Percentiles rank a stretch among this genome's conserved stretches.
Conservation (phyloP, 768 basidiomycete species). For the Amanita fuliginea region DNA sequence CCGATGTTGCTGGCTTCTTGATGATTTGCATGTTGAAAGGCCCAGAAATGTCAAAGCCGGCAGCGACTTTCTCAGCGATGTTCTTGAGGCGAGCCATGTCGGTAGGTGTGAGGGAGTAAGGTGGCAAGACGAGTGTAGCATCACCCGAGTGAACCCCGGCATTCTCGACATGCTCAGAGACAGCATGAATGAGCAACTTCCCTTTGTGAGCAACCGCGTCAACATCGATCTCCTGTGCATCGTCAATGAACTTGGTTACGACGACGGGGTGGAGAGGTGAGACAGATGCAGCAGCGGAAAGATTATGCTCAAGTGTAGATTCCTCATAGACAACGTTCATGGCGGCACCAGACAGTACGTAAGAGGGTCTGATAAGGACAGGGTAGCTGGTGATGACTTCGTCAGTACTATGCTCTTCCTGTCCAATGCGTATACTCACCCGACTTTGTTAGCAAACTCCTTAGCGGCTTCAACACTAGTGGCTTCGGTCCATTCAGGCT, state of each 20-base stretch:
- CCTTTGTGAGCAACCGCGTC: conserved; percentile 96
- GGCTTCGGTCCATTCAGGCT: conserved; percentile 93
- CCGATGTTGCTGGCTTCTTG: conserved; percentile 48
- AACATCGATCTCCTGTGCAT: conserved; percentile 95
- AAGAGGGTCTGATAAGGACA: conserved; percentile 95
- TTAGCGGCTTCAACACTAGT: conserved; percentile 85
- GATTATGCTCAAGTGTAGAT: conserved; percentile 77
- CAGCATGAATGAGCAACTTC: conserved; percentile 84
- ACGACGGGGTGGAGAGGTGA: conserved; percentile 97
- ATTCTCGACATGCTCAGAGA: conserved; percentile 98
- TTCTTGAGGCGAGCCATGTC: conserved; percentile 87
- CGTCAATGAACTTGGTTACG: conserved; percentile 97
- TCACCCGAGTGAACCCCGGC: conserved; percentile 99
- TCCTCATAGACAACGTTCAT: conserved; percentile 99
- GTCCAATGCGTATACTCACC: conserved; percentile 28
- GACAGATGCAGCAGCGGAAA: conserved; percentile 93
- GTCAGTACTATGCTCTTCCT: neutral
- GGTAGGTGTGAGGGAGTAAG: conserved; percentile 61
- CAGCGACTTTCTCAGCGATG: conserved; percentile 91
- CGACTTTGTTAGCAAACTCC: conserved; percentile 78
- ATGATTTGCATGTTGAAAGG: conserved; percentile 99
- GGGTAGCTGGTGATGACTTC: conserved; percentile 54
- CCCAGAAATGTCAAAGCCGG: conserved; percentile 92
- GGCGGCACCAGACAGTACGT: conserved; percentile 96
- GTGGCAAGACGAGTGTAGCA: conserved; percentile 94